These are phyloP conservation scores for Plasmodium knowlesi DNA, from an alignment of 169 alveolate species.

Conservation along the genomic window DNA sequence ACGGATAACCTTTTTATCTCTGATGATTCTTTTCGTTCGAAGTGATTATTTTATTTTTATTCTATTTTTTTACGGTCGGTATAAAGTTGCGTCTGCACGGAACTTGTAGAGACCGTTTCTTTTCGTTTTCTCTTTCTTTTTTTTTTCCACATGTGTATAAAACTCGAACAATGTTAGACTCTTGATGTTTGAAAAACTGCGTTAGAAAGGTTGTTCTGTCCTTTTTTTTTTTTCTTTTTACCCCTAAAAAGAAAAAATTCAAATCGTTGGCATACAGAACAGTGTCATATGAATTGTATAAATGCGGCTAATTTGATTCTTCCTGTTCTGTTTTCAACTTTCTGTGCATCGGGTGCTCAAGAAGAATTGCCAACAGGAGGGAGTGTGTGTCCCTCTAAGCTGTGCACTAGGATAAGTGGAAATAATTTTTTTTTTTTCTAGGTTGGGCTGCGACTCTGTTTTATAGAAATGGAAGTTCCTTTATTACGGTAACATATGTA, in stretches of 20 bases:
- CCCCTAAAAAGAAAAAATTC: not conserved
- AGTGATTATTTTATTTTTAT: not conserved
- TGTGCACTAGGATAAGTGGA: not conserved
- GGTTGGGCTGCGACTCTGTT: not conserved
- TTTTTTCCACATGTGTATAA: not conserved
- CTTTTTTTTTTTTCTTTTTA: not conserved
- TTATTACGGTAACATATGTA: not conserved
- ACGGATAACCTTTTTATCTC: not conserved
- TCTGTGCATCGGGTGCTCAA: not conserved
- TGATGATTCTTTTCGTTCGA: not conserved
- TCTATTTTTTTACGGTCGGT: not conserved
- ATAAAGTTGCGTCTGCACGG: not conserved
- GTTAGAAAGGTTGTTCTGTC: not conserved
- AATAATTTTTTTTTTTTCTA: not conserved
- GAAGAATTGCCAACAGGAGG: not conserved
- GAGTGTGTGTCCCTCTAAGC: not conserved
- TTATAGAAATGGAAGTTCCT: not conserved
- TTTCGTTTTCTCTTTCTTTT: not conserved
- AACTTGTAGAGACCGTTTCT: not conserved
- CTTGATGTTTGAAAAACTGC: not conserved
- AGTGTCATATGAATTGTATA: not conserved
- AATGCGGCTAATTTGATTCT: not conserved
- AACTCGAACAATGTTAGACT: not conserved
- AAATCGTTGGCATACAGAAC: not conserved
- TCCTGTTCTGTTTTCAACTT: not conserved